Percentiles rank a stretch among this genome's conserved stretches.
Evolutionary conservation across 2,329 filamentous ascomycete species (phyloP).

Genomic region (Cercospora sp.): DNA sequence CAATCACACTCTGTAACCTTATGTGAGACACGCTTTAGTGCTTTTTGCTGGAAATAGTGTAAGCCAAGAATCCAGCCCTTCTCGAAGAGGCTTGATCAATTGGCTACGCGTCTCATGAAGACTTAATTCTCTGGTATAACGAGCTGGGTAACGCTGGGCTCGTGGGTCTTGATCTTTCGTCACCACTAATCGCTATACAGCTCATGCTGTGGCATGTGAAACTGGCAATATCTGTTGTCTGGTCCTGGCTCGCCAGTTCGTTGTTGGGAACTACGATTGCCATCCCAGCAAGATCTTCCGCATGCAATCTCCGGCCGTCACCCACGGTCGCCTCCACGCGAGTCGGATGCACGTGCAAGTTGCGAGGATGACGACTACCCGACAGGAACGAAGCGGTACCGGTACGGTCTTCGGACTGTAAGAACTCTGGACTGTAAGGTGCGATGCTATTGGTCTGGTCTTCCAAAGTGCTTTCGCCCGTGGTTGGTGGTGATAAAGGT

Average conservation of each 20-base stretch:
- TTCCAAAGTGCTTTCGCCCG: not conserved
- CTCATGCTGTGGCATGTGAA: constrained; percentile 1
- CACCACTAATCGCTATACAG: not conserved
- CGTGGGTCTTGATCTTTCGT: not conserved
- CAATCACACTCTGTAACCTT: constrained; percentile 8
- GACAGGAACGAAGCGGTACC: not conserved
- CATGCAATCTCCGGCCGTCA: constrained; percentile 13
- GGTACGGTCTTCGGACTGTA: not conserved
- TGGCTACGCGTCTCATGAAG: not conserved
- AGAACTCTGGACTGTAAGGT: not conserved
- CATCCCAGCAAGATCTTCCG: constrained; percentile 5
- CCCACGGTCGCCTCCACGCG: constrained; percentile 8
- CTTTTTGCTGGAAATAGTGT: constrained; percentile 10
- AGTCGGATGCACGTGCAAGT: constrained; percentile 1
- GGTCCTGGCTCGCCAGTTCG: not conserved
- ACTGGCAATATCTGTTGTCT: constrained; percentile 1
- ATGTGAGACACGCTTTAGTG: constrained; percentile 19
- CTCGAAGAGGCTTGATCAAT: constrained; percentile 9
- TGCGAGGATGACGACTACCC: constrained; percentile 7
- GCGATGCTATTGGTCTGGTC: not conserved
- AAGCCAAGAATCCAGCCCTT: constrained; percentile 10
- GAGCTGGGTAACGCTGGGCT: not conserved
- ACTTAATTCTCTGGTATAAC: not conserved
- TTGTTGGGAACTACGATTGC: constrained; percentile 7
- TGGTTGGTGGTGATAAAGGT: not conserved